phyloP scores from a whole-genome alignment of 768 basidiomycete genomes.

The Tubosaeta sp. region DNA sequence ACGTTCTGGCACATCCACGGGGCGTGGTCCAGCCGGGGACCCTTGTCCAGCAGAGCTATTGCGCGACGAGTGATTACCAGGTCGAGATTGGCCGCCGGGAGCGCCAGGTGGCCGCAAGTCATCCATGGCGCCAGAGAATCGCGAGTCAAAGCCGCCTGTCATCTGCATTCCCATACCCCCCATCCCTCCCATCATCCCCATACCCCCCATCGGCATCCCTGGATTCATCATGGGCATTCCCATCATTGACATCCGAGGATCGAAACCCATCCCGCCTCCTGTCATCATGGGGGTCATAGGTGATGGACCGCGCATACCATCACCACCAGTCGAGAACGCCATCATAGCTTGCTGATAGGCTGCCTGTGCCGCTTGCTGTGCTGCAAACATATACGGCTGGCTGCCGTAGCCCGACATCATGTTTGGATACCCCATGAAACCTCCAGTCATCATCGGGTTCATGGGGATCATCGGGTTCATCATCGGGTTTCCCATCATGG shows the following conservation, averaged over 20 bases:
- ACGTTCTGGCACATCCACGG: conserved; percentile 27
- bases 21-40: conserved; percentile 43
- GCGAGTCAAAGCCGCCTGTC: conserved; percentile 64
- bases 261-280: conserved; percentile 51
- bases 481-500: conserved; percentile 74
- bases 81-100: conserved; percentile 24
- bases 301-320: conserved; percentile 35
- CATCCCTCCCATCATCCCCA: conserved; percentile 45
- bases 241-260: conserved; percentile 84
- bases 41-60: conserved; percentile 51
- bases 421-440: conserved; percentile 39
- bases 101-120: conserved; percentile 28
- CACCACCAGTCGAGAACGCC: conserved; percentile 74
- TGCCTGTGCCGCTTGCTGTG: conserved; percentile 75
- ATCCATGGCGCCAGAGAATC: conserved; percentile 38
- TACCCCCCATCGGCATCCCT: conserved; percentile 30
- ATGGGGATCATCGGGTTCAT: conserved; percentile 44
- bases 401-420: conserved; percentile 44
- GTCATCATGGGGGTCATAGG: conserved; percentile 57
- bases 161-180: conserved; percentile 46
- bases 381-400: conserved; percentile 82
- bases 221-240: conserved; percentile 65
- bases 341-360: conserved; percentile 91
- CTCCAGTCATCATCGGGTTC: conserved; percentile 57
- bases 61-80: conserved; percentile 37